Evolutionary conservation across 2,329 filamentous ascomycete species (phyloP).

Genomic region (Aphanocladium album): DNA sequence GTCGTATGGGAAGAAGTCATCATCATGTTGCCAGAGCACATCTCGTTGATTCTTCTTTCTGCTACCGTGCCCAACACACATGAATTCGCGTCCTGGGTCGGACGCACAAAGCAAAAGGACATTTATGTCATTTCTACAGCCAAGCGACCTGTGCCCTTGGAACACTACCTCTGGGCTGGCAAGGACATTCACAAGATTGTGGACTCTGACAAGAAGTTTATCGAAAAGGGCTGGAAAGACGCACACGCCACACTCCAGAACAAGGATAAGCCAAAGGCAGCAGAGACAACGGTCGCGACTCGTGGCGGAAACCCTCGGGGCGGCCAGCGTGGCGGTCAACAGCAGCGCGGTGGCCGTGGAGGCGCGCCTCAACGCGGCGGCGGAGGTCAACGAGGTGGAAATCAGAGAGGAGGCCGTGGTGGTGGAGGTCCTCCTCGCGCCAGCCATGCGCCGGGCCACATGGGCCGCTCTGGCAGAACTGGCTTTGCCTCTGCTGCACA

Average conservation of each 20-base stretch:
- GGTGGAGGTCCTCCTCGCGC: constrained; percentile 47
- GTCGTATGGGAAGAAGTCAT: constrained; percentile 99
- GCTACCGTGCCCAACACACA: constrained; percentile 96
- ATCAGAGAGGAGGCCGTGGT: constrained; percentile 50
- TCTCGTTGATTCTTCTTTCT: constrained; percentile 89
- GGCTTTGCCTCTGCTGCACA: constrained; percentile 86
- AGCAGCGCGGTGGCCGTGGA: constrained; percentile 37
- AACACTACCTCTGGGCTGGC: constrained; percentile 93
- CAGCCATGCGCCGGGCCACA: constrained; percentile 69
- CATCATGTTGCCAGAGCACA: constrained; percentile 97
- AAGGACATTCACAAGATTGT: constrained; percentile 95
- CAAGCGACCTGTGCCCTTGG: constrained; percentile 88
- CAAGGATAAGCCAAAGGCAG: constrained; percentile 65
- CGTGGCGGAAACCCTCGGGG: constrained; percentile 35
- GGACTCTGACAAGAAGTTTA: constrained; percentile 82
- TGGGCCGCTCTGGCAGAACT: constrained; percentile 79
- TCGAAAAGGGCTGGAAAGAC: constrained; percentile 92
- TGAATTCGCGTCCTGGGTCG: constrained; percentile 98
- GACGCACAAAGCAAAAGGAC: constrained; percentile 95
- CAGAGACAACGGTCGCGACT: constrained; percentile 28
- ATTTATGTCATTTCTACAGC: constrained; percentile 98
- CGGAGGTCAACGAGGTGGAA: constrained; percentile 48
- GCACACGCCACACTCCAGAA: constrained; percentile 78
- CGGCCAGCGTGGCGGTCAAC: constrained; percentile 29
- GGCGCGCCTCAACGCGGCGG: constrained; percentile 48